Percentiles rank a stretch among this genome's conserved stretches.
Conservation (phyloP, 2,329 filamentous ascomycete genomes). For the Hypoxylon sp. region DNA sequence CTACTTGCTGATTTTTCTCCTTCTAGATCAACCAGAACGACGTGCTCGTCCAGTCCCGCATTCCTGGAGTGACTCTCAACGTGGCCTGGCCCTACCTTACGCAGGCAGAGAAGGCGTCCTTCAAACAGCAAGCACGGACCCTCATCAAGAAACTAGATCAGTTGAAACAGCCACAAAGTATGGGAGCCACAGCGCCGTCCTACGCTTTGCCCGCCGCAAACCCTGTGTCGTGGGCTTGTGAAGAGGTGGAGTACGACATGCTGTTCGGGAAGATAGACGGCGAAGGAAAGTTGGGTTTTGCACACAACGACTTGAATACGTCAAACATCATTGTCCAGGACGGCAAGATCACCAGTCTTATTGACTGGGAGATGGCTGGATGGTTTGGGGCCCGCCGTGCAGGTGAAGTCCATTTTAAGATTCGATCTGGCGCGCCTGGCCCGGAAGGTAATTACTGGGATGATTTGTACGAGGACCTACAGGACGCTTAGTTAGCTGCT, state of each 20-base stretch:
- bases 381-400: constrained; percentile 21
- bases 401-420: neutral
- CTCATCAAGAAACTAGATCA: constrained; percentile 31
- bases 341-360: constrained; percentile 42
- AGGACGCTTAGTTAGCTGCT: neutral
- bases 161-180: constrained; percentile 5
- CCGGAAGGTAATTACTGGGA: neutral
- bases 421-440: neutral
- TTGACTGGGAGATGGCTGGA: constrained; percentile 46
- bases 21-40: constrained; percentile 36
- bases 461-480: neutral
- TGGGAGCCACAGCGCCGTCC: neutral
- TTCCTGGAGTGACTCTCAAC: constrained; percentile 40
- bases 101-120: constrained; percentile 27
- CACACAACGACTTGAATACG: constrained; percentile 42
- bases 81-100: constrained; percentile 44
- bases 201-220: constrained; percentile 31
- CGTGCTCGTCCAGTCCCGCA: constrained; percentile 41
- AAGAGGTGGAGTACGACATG: constrained; percentile 23
- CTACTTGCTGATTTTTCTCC: neutral
- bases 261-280: constrained; percentile 22
- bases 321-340: constrained; percentile 46
- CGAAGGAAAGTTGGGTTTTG: constrained; percentile 37
- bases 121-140: constrained; percentile 42
- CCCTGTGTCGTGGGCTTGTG: constrained; percentile 19